phyloP scores from a whole-genome alignment of 2,329 filamentous ascomycete species.

The Ophiostoma perfectum region DNA sequence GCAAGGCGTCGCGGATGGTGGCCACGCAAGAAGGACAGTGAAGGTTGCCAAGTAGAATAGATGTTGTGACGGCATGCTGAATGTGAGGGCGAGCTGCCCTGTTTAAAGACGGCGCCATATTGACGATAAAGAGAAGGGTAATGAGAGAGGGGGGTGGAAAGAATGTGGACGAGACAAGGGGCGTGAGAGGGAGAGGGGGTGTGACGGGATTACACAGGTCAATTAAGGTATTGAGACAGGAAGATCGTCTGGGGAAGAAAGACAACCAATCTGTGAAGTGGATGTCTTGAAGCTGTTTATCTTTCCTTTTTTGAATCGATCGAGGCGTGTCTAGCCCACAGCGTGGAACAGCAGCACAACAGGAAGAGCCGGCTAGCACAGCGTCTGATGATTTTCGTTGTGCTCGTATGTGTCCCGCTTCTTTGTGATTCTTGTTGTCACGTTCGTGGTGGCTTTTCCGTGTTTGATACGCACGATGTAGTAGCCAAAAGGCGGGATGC shows the following conservation, averaged over 20 bases:
- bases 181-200: conserved; percentile 15
- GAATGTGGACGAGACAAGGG: conserved; percentile 9
- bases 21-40: conserved; percentile 72
- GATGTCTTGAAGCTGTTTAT: background rate
- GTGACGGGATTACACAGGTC: background rate
- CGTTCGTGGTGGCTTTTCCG: background rate
- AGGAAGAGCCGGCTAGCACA: conserved; percentile 16
- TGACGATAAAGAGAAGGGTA: background rate
- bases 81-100: conserved; percentile 24
- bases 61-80: conserved; percentile 43
- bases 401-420: conserved; percentile 1
- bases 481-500: background rate
- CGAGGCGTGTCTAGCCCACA: background rate
- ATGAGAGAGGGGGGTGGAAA: background rate
- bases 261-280: background rate
- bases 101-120: conserved; percentile 30
- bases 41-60: conserved; percentile 66
- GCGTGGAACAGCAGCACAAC: background rate
- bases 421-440: background rate
- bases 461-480: background rate
- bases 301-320: conserved; percentile 2
- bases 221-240: background rate
- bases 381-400: conserved; percentile 15
- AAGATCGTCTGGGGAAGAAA: background rate
- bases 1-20: conserved; percentile 56